Conservation (phyloP, 2,329 filamentous ascomycete genomes). For the Trichoderma citrinoviride region DNA sequence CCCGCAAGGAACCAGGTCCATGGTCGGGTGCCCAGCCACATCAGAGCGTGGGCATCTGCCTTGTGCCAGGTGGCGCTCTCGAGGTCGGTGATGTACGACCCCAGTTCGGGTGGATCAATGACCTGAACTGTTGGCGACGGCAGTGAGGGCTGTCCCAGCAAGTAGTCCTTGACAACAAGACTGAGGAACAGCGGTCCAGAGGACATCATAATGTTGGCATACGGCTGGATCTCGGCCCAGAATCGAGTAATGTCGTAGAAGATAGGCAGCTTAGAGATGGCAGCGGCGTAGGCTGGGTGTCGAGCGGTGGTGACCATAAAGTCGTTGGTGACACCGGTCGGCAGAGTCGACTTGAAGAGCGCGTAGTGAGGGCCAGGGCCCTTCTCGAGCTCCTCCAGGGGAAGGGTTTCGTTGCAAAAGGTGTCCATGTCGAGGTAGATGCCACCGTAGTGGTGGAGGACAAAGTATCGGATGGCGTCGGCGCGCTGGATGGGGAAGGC, state of each 20-base stretch:
- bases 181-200: slow-evolving; percentile 13
- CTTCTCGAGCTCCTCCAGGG: slow-evolving; percentile 5
- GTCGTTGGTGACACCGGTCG: slow-evolving; percentile 12
- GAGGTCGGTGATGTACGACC: slow-evolving; percentile 10
- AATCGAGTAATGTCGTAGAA: slow-evolving; percentile 15
- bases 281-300: slow-evolving; percentile 10
- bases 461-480: slow-evolving; percentile 76
- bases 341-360: slow-evolving; percentile 12
- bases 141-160: slow-evolving; percentile 1
- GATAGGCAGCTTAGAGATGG: slow-evolving; percentile 2
- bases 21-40: slow-evolving; percentile 11
- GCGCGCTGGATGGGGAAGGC: slow-evolving; percentile 73
- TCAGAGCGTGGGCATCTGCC: slow-evolving; percentile 9
- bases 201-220: slow-evolving; percentile 19
- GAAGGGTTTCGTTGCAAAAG: slow-evolving; percentile 14
- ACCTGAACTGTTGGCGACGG: slow-evolving; percentile 6
- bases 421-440: slow-evolving; percentile 76
- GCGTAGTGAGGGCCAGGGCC: slow-evolving; percentile 9
- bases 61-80: slow-evolving; percentile 15
- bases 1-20: slow-evolving; percentile 10
- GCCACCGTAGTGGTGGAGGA: slow-evolving; percentile 72
- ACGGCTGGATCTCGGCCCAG: slow-evolving; percentile 11
- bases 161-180: slow-evolving; percentile 10
- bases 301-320: slow-evolving; percentile 9
- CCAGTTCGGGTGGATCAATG: not conserved